Percentiles rank a stretch among this genome's conserved stretches.
These are phyloP conservation scores for Gaeumannomyces tritici DNA, from an alignment of 2,329 filamentous ascomycete species.

Conservation along the genomic window DNA sequence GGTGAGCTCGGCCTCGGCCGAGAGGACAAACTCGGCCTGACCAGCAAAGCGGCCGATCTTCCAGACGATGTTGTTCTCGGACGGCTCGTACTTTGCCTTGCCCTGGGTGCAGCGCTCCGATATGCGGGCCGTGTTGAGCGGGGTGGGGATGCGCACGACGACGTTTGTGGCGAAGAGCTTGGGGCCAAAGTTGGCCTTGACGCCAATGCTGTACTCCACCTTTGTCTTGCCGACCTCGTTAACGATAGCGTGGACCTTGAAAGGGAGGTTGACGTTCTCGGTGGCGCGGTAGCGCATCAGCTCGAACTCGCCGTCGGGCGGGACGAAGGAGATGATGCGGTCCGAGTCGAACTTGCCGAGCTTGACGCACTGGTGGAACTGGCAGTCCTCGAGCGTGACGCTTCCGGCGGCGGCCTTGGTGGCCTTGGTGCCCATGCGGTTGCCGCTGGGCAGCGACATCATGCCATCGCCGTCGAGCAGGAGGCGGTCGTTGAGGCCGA, in stretches of 20 bases:
- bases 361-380: constrained; percentile 98
- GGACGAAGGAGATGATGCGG: constrained; percentile 92
- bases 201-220: constrained; percentile 96
- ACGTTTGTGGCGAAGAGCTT: constrained; percentile 98
- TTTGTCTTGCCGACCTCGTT: constrained; percentile 96
- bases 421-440: constrained; percentile 72
- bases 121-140: constrained; percentile 90
- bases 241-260: constrained; percentile 98
- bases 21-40: constrained; percentile 93
- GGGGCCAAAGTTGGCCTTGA: constrained; percentile 91
- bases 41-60: constrained; percentile 98
- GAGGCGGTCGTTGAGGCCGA: constrained; percentile 90
- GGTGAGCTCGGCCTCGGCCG: constrained; percentile 84
- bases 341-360: constrained; percentile 94
- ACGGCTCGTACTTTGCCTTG: constrained; percentile 96
- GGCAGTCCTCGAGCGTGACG: constrained; percentile 93
- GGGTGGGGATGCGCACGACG: constrained; percentile 85
- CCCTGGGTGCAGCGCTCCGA: constrained; percentile 87
- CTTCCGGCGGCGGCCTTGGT: constrained; percentile 93
- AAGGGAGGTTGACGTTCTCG: constrained; percentile 96
- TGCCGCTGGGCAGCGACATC: constrained; percentile 59
- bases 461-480: constrained; percentile 73
- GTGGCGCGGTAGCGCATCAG: constrained; percentile 97
- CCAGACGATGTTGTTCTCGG: constrained; percentile 97
- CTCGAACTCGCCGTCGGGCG: constrained; percentile 95